phyloP scores from a whole-genome alignment of 2,329 filamentous ascomycete species.

The Fusarium piperis region DNA sequence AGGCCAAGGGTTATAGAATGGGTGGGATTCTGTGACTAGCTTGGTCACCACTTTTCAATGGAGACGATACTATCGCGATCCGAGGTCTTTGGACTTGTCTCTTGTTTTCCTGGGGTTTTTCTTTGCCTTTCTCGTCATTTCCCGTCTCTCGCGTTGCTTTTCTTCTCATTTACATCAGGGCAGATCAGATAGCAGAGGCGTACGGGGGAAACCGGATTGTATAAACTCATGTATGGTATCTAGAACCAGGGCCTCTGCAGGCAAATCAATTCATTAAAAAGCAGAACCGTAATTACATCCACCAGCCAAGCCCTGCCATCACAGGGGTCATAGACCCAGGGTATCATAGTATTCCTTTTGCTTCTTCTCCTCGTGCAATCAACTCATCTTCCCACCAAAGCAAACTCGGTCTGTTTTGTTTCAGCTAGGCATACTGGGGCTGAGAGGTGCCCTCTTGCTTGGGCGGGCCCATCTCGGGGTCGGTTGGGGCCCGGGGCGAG shows the following conservation, averaged over 20 bases:
- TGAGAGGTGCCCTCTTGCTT: conserved; percentile 13
- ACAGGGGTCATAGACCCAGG: background rate
- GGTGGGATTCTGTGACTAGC: background rate
- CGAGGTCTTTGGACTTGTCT: background rate
- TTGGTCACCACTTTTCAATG: background rate
- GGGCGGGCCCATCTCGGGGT: conserved; percentile 25
- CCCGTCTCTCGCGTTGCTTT: background rate
- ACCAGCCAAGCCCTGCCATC: background rate
- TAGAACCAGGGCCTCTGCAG: background rate
- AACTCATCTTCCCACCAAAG: background rate
- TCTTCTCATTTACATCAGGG: background rate
- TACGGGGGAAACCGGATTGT: background rate
- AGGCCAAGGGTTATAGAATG: background rate
- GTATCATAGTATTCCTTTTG: background rate
- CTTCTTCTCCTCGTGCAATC: background rate
- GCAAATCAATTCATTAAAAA: background rate
- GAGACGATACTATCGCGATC: background rate
- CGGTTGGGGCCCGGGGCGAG: background rate
- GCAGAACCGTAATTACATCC: background rate
- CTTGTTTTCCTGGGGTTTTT: background rate
- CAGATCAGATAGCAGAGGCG: background rate
- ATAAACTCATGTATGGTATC: background rate
- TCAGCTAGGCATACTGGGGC: background rate
- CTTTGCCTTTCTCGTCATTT: background rate
- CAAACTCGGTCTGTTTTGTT: background rate